Evolutionary conservation across 106 monocot species (phyloP).

Genomic region (Dioscorea zingiberensis): DNA sequence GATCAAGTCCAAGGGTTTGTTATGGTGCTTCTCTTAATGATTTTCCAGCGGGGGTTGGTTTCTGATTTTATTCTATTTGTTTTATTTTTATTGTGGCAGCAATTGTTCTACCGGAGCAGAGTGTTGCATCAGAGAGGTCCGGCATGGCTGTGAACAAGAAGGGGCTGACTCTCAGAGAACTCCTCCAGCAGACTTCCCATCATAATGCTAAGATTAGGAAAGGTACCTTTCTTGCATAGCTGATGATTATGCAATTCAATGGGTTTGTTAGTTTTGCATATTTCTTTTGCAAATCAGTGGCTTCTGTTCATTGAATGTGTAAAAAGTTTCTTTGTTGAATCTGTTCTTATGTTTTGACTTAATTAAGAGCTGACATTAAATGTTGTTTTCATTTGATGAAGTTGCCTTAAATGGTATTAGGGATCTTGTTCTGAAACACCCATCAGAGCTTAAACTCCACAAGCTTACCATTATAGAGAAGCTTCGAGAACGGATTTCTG

Average conservation of each 20-base stretch:
- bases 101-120: conserved; percentile 92
- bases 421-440: conserved; percentile 71
- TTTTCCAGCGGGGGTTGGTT: background rate
- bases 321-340: background rate
- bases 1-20: conserved; percentile 79
- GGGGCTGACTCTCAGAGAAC: conserved; percentile 80
- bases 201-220: conserved; percentile 76
- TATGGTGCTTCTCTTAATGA: background rate
- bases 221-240: conserved; percentile 26
- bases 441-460: conserved; percentile 77
- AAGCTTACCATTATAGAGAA: conserved; percentile 67
- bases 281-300: background rate
- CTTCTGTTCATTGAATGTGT: no score
- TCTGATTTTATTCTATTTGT: background rate
- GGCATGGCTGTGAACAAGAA: conserved; percentile 76
- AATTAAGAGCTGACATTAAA: background rate
- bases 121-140: conserved; percentile 49
- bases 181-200: conserved; percentile 88
- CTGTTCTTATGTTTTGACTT: background rate
- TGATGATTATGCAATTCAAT: background rate
- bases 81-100: conserved; percentile 26
- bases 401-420: conserved; percentile 74
- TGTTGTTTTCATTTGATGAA: conserved; percentile 30
- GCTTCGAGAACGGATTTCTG: conserved; percentile 77
- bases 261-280: background rate